Conservation (phyloP, 306 rosid genomes). For the Abrus pulchellus region DNA sequence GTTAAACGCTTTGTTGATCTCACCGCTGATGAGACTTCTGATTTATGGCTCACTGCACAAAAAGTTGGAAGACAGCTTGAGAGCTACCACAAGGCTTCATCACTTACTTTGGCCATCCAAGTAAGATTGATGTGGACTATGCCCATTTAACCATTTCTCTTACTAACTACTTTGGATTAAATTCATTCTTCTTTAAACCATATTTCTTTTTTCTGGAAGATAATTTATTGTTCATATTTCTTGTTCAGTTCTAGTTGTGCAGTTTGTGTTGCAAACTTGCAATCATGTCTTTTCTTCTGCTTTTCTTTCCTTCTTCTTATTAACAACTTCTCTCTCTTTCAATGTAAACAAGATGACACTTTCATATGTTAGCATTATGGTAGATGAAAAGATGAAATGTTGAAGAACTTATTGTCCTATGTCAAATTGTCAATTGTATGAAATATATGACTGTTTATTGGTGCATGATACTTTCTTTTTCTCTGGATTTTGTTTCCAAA, state of each 20-base stretch:
- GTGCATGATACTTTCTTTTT: slow-evolving; percentile 17
- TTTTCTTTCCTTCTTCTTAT: slow-evolving; percentile 6
- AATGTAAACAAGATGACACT: slow-evolving; percentile 14
- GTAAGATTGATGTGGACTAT: slow-evolving; percentile 57
- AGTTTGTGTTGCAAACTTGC: slow-evolving; percentile 28
- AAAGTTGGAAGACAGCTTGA: slow-evolving; percentile 82
- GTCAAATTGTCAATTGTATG: background rate
- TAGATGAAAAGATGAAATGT: background rate
- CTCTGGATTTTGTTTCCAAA: background rate
- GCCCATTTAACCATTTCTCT: slow-evolving; percentile 12
- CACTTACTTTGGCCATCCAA: slow-evolving; percentile 84
- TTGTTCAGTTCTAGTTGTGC: slow-evolving; percentile 19
- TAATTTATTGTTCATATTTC: slow-evolving; percentile 3
- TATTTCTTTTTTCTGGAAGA: slow-evolving; percentile 19
- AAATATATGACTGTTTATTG: background rate
- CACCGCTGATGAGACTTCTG: slow-evolving; percentile 83
- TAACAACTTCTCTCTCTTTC: background rate
- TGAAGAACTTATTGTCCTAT: background rate
- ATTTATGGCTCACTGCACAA: slow-evolving; percentile 91
- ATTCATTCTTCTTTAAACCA: slow-evolving; percentile 12
- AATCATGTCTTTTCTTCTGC: slow-evolving; percentile 4
- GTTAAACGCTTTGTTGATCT: slow-evolving; percentile 89
- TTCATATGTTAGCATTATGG: background rate
- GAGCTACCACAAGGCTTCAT: slow-evolving; percentile 80
- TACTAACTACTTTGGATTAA: slow-evolving; percentile 2